Percentiles rank a stretch among this genome's conserved stretches.
Evolutionary conservation across 768 basidiomycete genomes (phyloP).

Genomic region (Suillus decipiens): DNA sequence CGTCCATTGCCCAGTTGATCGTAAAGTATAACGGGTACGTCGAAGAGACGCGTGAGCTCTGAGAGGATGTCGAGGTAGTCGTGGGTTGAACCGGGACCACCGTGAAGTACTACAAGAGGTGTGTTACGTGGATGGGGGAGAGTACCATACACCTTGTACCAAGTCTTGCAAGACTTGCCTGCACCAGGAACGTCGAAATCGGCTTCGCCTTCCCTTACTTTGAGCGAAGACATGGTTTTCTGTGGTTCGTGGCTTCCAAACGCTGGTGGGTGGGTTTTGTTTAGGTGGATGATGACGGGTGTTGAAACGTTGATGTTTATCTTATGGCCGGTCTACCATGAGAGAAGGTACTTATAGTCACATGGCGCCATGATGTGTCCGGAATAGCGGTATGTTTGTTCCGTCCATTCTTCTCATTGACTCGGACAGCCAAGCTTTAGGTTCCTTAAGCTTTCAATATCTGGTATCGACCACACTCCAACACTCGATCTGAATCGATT

Average conservation of each 20-base stretch:
- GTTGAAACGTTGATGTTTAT: not conserved
- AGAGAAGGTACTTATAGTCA: not conserved
- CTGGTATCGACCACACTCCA: not conserved
- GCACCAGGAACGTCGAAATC: constrained; percentile 28
- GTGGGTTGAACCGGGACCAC: constrained; percentile 52
- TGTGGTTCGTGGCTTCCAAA: not conserved
- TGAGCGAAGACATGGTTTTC: constrained; percentile 28
- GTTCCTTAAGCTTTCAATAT: not conserved
- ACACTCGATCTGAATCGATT: not conserved
- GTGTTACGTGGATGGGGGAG: constrained; percentile 32
- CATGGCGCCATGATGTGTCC: not conserved
- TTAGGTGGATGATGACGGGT: not conserved
- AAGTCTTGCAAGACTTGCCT: constrained; percentile 43
- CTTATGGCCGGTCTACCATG: not conserved
- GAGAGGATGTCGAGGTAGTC: constrained; percentile 41
- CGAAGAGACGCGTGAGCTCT: constrained; percentile 36
- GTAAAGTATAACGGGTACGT: constrained; percentile 54
- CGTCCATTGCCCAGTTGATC: constrained; percentile 57
- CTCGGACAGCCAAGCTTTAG: not conserved
- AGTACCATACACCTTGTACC: constrained; percentile 53
- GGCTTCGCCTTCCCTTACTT: constrained; percentile 33
- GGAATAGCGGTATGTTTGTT: not conserved
- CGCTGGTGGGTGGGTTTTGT: not conserved
- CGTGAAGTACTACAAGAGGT: constrained; percentile 55
- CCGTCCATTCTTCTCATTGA: not conserved